Evolutionary conservation across 108 stramenopile genomes (phyloP).

Genomic region (Nannochloropsis salina): DNA sequence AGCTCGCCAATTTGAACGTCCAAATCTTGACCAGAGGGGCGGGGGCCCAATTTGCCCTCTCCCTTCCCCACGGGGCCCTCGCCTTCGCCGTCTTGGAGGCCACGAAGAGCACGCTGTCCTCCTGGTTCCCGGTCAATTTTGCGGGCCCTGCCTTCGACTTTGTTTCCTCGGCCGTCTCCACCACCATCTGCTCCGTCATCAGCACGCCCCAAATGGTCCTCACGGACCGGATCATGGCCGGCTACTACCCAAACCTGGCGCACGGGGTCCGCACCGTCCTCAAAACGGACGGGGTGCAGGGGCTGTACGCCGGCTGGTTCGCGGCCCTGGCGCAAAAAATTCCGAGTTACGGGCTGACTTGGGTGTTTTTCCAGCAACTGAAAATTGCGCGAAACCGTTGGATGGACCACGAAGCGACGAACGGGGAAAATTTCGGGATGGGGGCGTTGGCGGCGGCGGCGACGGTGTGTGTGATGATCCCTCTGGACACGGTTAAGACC

Average conservation of each 20-base stretch:
- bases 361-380: conserved; percentile 89
- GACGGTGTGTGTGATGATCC: conserved; percentile 93
- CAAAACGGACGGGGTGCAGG: conserved; percentile 62
- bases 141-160: conserved; percentile 85
- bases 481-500: conserved; percentile 94
- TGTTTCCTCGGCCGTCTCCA: conserved; percentile 74
- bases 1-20: conserved; percentile 55
- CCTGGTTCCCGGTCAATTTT: conserved; percentile 25
- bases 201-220: conserved; percentile 95
- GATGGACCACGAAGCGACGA: conserved; percentile 62
- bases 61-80: conserved; percentile 88
- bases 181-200: conserved; percentile 77
- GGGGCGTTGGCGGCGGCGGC: conserved; percentile 77
- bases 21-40: conserved; percentile 71
- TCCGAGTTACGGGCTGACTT: conserved; percentile 76
- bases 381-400: conserved; percentile 59
- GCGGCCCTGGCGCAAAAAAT: conserved; percentile 92
- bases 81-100: conserved; percentile 89
- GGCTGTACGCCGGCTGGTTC: conserved; percentile 95
- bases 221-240: conserved; percentile 89
- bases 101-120: conserved; percentile 31
- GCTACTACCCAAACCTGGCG: conserved; percentile 72
- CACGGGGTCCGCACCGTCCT: conserved; percentile 56
- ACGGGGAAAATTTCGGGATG: conserved; percentile 78
- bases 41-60: conserved; percentile 86